Percentiles rank a stretch among this genome's conserved stretches.
Evolutionary conservation across 768 basidiomycete species (phyloP).

Genomic region (Wakefieldia striispora): DNA sequence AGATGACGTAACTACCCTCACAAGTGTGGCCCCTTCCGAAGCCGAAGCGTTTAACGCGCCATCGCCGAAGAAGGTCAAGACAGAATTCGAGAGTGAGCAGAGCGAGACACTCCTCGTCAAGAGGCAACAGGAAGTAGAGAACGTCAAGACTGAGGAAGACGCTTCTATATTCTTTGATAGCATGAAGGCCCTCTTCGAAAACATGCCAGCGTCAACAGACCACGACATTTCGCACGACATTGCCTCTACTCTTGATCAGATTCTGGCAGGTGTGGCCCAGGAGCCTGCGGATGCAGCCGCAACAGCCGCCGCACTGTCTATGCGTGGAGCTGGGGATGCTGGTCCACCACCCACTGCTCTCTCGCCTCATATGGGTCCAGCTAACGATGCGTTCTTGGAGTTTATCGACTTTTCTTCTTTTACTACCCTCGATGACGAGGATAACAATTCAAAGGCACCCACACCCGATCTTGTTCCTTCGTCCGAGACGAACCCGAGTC

Average conservation of each 20-base stretch:
- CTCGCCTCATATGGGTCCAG: constrained; percentile 36
- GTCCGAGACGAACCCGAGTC: constrained; percentile 75
- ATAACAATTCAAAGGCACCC: constrained; percentile 61
- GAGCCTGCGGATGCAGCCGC: constrained; percentile 36
- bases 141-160: constrained; percentile 66
- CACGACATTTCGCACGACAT: constrained; percentile 46
- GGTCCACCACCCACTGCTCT: constrained; percentile 32
- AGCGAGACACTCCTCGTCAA: constrained; percentile 49
- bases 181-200: constrained; percentile 58
- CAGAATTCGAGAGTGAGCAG: constrained; percentile 65
- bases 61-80: constrained; percentile 70
- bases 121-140: constrained; percentile 38
- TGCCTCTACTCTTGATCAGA: constrained; percentile 58
- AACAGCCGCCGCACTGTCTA: constrained; percentile 28
- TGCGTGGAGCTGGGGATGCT: constrained; percentile 26
- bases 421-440: constrained; percentile 52
- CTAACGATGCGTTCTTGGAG: constrained; percentile 41
- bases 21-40: constrained; percentile 33
- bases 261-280: constrained; percentile 56
- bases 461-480: constrained; percentile 72
- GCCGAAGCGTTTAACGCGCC: constrained; percentile 46
- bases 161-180: constrained; percentile 58
- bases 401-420: constrained; percentile 71
- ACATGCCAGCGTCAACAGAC: constrained; percentile 40
- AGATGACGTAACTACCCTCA: constrained; percentile 30